Evolutionary conservation across 768 basidiomycete species (phyloP).

Genomic region (Solioccasus polychromus): DNA sequence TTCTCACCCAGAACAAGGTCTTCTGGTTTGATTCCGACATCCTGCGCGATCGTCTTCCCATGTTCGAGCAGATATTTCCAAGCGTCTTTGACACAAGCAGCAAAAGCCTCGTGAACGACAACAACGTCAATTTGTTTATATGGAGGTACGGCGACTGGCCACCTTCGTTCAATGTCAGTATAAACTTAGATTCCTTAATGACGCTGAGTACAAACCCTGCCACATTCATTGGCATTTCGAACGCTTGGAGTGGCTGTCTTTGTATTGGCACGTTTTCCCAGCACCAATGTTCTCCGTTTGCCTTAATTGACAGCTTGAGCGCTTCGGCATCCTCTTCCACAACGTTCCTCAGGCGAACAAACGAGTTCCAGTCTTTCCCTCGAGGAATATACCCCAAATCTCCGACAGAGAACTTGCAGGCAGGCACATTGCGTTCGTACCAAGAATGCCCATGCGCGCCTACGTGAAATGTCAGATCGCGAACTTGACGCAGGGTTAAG

Average conservation of each 20-base stretch:
- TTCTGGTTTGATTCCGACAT: constrained; percentile 37
- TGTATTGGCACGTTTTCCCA: constrained; percentile 35
- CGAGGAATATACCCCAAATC: constrained; percentile 44
- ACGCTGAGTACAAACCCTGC: constrained; percentile 29
- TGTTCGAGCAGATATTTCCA: constrained; percentile 38
- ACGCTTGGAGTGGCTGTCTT: constrained; percentile 33
- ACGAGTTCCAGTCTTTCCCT: constrained; percentile 35
- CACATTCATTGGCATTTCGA: constrained; percentile 29
- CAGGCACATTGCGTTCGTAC: constrained; percentile 39
- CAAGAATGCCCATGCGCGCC: constrained; percentile 39
- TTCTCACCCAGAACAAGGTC: constrained; percentile 42
- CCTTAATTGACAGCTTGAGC: constrained; percentile 21
- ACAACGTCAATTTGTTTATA: constrained; percentile 38
- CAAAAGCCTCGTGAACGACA: constrained; percentile 33
- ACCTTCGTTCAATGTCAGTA: constrained; percentile 33
- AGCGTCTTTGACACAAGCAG: constrained; percentile 32
- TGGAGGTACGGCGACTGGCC: constrained; percentile 42
- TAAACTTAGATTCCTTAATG: neutral
- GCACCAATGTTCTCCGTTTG: constrained; percentile 35
- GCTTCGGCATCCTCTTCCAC: constrained; percentile 27
- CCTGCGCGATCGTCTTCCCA: constrained; percentile 30
- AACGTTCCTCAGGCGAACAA: constrained; percentile 40
- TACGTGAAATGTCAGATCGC: constrained; percentile 36
- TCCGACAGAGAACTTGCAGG: constrained; percentile 40
- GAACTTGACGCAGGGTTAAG: constrained; percentile 37